Base-by-base conservation (phyloP, 805 yeast genomes). In the Suhomyces vadensis region DNA sequence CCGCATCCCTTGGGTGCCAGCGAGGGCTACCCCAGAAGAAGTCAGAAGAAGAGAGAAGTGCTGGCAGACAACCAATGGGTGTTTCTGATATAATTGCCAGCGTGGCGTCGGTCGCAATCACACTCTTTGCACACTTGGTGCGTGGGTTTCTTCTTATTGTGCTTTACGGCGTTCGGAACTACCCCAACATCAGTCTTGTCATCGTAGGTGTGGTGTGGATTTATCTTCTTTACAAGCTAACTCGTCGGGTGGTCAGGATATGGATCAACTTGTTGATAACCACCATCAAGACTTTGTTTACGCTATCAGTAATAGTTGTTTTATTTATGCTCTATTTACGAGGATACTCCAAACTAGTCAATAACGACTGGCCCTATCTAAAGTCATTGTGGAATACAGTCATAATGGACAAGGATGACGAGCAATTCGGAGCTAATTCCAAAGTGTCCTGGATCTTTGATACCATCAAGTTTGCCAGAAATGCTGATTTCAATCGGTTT, bases 251-350 rank as follows among this genome's bases (percentile, higher is more conserved):
- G 10, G 19, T 61, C 6, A 44, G 40, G 39, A 43, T 61, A 45
- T 60, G 66, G 65, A 17, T 57, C n/a, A 31, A 42, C 3, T 36
- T 60, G 29, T 35, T 61, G 6, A 37, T 59, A n/a, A 35, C 51
- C 6, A 39, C 50, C 14, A n/a, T 60, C 17, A 63, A 60, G 44
- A 36, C 55, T 2, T 35, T 52, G n/a, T 35, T 57, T 4, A 37
- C 51, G 3, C 19, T 60, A 29, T 27, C 50, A 1, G 26, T 57
- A 23, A 24, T 60, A 8, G 13, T 43, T 22, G 11, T 54, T 6
- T 48, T 48, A 4, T 43, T 53, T 16, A 31, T 52, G 14, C 37
- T 61, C 1, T 61, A 60, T 38, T 35, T 57, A 10, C 47, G 67
- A 29, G 66, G 67, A 1, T 49, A 49, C 44, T 43, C 43, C 14